Evolutionary conservation across 2,329 filamentous ascomycete species (phyloP).

Genomic region (Fusarium sp.): DNA sequence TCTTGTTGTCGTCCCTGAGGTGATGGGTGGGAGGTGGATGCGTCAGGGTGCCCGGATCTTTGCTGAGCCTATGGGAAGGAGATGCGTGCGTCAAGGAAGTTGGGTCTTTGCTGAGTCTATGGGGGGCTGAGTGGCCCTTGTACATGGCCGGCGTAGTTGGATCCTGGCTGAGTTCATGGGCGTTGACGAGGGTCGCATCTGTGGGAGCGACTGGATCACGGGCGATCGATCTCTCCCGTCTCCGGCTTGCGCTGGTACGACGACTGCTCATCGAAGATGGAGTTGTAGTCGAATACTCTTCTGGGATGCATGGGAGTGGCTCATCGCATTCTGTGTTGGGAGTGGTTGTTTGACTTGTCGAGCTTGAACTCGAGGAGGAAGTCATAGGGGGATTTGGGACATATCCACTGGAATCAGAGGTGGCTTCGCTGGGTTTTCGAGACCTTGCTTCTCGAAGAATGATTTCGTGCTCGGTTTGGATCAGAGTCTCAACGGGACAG

Average conservation of each 20-base stretch:
- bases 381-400: constrained; percentile 37
- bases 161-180: constrained; percentile 25
- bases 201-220: constrained; percentile 11
- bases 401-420: constrained; percentile 28
- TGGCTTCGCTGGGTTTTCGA: constrained; percentile 6
- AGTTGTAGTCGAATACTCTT: constrained; percentile 15
- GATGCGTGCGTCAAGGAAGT: constrained; percentile 10
- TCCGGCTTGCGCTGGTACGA: constrained; percentile 1
- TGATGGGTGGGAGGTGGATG: constrained; percentile 27
- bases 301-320: constrained; percentile 30
- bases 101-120: constrained; percentile 17
- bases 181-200: constrained; percentile 15
- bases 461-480: constrained; percentile 48
- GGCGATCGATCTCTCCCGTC: constrained; percentile 27
- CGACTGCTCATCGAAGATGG: not conserved
- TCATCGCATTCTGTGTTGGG: not conserved
- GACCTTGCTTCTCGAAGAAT: constrained; percentile 40
- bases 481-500: constrained; percentile 43
- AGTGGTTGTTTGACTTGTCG: constrained; percentile 2
- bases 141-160: not conserved
- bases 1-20: constrained; percentile 23
- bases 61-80: constrained; percentile 20
- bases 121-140: not conserved
- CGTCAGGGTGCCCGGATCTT: constrained; percentile 7
- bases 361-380: constrained; percentile 9